A percentile compares a stretch with the other conserved stretches of the same genome.
Conservation (phyloP, 2,329 filamentous ascomycete genomes). For the Pyrenophora seminiperda region DNA sequence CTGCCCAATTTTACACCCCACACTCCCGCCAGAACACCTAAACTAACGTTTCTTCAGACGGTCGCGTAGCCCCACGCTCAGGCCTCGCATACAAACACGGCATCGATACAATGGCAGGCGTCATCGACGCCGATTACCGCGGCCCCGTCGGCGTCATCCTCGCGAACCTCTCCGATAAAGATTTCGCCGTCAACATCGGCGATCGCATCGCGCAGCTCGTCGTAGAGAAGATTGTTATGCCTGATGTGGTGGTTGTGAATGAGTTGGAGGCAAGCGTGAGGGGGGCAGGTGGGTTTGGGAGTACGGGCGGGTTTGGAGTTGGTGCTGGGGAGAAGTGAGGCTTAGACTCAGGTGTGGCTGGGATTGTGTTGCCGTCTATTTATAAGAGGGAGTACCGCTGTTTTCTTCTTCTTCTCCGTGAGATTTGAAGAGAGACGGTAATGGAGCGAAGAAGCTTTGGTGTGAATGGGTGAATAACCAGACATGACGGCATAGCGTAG, state of each 20-base stretch:
- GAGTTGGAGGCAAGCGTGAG: slow-evolving; percentile 88
- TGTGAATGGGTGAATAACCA: no score
- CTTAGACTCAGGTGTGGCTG: no score
- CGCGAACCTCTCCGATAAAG: slow-evolving; percentile 85
- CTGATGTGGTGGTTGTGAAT: slow-evolving; percentile 86
- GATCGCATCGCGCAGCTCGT: slow-evolving; percentile 94
- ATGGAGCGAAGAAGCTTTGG: no score
- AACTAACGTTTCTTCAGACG: slow-evolving; percentile 62
- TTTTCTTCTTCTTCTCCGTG: no score
- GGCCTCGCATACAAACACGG: slow-evolving; percentile 91
- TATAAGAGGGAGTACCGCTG: no score
- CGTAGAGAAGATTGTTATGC: slow-evolving; percentile 92
- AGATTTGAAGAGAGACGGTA: no score
- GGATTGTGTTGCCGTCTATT: no score
- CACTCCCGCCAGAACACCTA: no score
- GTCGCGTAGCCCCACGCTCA: slow-evolving; percentile 87
- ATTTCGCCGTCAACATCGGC: slow-evolving; percentile 81
- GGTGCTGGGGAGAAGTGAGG: no score
- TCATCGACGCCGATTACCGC: slow-evolving; percentile 97
- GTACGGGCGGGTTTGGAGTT: slow-evolving; percentile 46
- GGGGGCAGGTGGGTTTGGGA: slow-evolving; percentile 70
- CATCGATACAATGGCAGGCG: slow-evolving; percentile 93
- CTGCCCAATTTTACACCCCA: no score
- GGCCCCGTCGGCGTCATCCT: slow-evolving; percentile 92
- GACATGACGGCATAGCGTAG: no score